Base-by-base conservation (phyloP, 1,284 basidiomycete genomes). In the Stereum hirsutum region DNA sequence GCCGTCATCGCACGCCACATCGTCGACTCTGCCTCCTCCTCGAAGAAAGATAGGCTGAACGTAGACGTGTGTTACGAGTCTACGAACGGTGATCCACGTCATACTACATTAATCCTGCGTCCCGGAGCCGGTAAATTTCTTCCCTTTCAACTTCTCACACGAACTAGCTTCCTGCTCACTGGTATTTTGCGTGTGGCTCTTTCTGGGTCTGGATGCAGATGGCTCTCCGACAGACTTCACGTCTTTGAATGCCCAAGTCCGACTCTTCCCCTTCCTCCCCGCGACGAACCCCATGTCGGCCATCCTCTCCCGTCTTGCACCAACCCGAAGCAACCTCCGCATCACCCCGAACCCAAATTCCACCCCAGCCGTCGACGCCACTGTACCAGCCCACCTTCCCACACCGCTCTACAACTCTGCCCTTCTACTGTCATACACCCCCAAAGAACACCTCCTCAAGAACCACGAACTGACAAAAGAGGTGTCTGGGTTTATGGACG, bases 391-490 rank as follows among this genome's bases (percentile, higher is more conserved):
- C 15, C 54, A 53, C 11, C 37, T 43, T 2, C 68, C 83, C 0
- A 90, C 85, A 0, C 90, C 89, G 1, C 60, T 80, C 2, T 97
- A 95, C 68, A 92, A 95, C 57, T 73, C 79, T 10, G 69, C 80
- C 6, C 66, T 97, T 19, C 74, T 93, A 8, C 71, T 74, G 20
- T 72, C 85, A 43, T 68, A 75, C 4, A 74, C 81, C 2, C 79
- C 86, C 2, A 76, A 79, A 51, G 52, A 74, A 0, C 75, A 86
- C 45, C 72, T 95, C 2, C 67, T 94, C 21, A 71, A 80, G 21
- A 69, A 82, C 8, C 81, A 95, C 59, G 59, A 68, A 0, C 63
- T 89, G 14, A 72, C 82, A 37, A 69, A 83, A 48, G 63, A 70
- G 11, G 70, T 77, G 4, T 72, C 83, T 0, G 74, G 80, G 0